Evolutionary conservation across 2,329 filamentous ascomycete genomes (phyloP), one percentile per base, ranked within the genome.

Genomic region (Diaporthe batatas): DNA sequence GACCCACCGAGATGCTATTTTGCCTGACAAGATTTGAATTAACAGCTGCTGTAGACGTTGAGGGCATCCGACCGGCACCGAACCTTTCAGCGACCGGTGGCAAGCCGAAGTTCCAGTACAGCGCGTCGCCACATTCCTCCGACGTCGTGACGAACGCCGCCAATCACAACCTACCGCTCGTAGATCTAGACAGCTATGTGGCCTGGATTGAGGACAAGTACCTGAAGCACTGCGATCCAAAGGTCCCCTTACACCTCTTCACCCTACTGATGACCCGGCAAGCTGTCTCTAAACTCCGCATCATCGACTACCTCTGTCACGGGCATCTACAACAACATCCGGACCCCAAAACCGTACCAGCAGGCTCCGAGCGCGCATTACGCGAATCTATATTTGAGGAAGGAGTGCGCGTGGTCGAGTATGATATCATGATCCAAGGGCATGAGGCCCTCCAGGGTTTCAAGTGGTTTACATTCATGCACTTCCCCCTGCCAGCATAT

Each of bases 401-500:
- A 73, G 87, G 89, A 16, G 87, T 89, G 53, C 83, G 85, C 74
- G 89, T 90, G 85, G 82, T 91, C 34, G 89, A 91, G 78, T 89
- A 88, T 74, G 89, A 91, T 79, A 89, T 88, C 73, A 77, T 87
- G 47, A 85, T 91, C 29, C 87, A 90, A 74, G 83, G 83, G 1
- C 84, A 86, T 7, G 84, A 88, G 21, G 84, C 81, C 64, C 80
- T 91, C 4, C 84, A 84, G 21, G 84, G 86, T 2, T 91, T 88
- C 76, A 83, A 83, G 67, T 91, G 89, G 89, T 91, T 89, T 77
- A 89, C 87, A 0, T 83, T 86, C 75, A 86, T 90, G 76, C 85
- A 91, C 78, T 89, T 91, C 70, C 89, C 89, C 11, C 86, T 91
- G 74, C 89, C 88, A 2, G 89, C 88, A 1, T 91, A 91, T 79